phyloP scores from a whole-genome alignment of 2,329 filamentous ascomycete species.

The Blastomyces gilchristii region DNA sequence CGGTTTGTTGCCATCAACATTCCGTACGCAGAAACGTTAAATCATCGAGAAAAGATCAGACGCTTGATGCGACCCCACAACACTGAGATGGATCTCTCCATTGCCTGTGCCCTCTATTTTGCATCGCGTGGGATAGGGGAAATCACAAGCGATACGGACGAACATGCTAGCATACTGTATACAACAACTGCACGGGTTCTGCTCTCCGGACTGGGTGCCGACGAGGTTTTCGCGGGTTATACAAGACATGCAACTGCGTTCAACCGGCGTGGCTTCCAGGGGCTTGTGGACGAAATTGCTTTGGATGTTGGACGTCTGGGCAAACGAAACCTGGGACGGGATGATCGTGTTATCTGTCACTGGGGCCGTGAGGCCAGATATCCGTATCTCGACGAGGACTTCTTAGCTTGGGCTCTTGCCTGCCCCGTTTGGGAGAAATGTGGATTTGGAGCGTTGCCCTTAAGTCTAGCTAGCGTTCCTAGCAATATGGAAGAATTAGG shows the following conservation, averaged over 20 bases:
- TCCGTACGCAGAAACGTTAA: conserved; percentile 62
- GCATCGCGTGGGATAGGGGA: conserved; percentile 63
- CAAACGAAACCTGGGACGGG: conserved; percentile 86
- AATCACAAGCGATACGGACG: conserved; percentile 26
- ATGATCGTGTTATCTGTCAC: conserved; percentile 81
- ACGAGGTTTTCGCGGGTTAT: conserved; percentile 94
- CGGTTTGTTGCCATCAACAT: conserved; percentile 74
- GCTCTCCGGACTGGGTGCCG: conserved; percentile 84
- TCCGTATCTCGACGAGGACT: conserved; percentile 77
- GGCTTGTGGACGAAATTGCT: conserved; percentile 69
- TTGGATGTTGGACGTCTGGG: conserved; percentile 78
- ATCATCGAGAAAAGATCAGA: conserved; percentile 59
- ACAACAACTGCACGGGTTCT: conserved; percentile 68
- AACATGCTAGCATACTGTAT: conserved; percentile 37
- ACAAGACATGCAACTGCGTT: conserved; percentile 72
- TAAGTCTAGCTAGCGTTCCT: conserved; percentile 19
- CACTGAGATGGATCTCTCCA: conserved; percentile 97
- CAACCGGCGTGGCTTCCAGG: conserved; percentile 54
- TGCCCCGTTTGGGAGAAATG: conserved; percentile 76
- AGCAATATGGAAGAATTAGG: conserved; percentile 18
- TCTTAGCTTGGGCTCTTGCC: conserved; percentile 70
- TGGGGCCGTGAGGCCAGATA: conserved; percentile 86
- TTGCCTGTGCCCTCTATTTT: conserved; percentile 89
- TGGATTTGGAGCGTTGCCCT: conserved; percentile 55
- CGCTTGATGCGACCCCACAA: conserved; percentile 83